Evolutionary conservation across 371 early-diverging fungal species (phyloP).

Genomic region (Mortierella sp.): DNA sequence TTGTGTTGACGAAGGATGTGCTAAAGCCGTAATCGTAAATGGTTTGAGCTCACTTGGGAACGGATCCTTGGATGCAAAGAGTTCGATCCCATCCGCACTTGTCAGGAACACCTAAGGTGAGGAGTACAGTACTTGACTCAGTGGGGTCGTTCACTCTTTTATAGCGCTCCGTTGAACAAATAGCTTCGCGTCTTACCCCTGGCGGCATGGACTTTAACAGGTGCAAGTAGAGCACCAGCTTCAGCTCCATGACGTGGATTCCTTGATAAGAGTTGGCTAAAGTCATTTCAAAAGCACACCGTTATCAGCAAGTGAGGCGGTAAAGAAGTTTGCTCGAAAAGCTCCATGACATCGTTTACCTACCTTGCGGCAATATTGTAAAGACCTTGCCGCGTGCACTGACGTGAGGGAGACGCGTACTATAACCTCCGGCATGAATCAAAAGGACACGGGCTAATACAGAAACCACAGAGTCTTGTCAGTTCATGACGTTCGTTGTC

Average conservation of each 20-base stretch:
- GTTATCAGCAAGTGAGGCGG: neutral
- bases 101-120: slow-evolving; percentile 42
- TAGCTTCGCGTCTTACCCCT: slow-evolving; percentile 32
- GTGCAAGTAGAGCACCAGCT: slow-evolving; percentile 45
- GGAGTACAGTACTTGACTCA: too few relatives aligned
- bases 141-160: too few relatives aligned
- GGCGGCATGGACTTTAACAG: slow-evolving; percentile 42
- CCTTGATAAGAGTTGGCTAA: slow-evolving; percentile 28
- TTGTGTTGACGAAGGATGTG: slow-evolving; percentile 51
- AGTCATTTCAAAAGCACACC: neutral
- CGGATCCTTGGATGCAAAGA: slow-evolving; percentile 30
- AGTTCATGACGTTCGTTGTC: too few relatives aligned
- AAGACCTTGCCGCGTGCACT: slow-evolving; percentile 55
- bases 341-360: neutral
- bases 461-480: neutral
- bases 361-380: slow-evolving; percentile 47
- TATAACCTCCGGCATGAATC: slow-evolving; percentile 56
- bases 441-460: slow-evolving; percentile 34
- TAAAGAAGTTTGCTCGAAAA: too few relatives aligned
- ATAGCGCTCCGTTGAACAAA: too few relatives aligned
- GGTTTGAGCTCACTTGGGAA: slow-evolving; percentile 39
- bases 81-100: slow-evolving; percentile 50
- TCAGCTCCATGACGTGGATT: slow-evolving; percentile 45
- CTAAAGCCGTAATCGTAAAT: slow-evolving; percentile 48
- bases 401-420: slow-evolving; percentile 54